Percentiles rank a stretch among this genome's conserved stretches.
phyloP scores from a whole-genome alignment of 768 basidiomycete species.

The Pisolithus microcarpus region DNA sequence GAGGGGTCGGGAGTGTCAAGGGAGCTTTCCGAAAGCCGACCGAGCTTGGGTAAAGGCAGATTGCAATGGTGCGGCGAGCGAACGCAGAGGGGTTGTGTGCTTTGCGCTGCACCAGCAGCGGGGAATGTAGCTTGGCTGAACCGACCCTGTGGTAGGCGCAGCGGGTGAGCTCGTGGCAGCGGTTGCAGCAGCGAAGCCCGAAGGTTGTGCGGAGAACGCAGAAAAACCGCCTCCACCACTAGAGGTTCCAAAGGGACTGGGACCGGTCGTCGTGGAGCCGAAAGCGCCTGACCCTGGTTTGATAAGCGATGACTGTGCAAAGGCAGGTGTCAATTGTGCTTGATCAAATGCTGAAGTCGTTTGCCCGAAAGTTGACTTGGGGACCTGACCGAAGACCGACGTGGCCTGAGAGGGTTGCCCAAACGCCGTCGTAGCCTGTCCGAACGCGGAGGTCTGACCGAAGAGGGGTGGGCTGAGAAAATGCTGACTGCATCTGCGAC shows the following conservation, averaged over 20 bases:
- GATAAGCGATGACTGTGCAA: slow-evolving; percentile 37
- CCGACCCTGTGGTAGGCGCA: slow-evolving; percentile 1
- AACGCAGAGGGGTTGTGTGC: slow-evolving; percentile 13
- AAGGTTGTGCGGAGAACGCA: slow-evolving; percentile 42
- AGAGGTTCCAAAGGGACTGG: slow-evolving; percentile 26
- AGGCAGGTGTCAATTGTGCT: slow-evolving; percentile 25
- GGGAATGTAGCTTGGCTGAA: slow-evolving; percentile 19
- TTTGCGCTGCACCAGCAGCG: background rate
- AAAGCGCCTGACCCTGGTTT: slow-evolving; percentile 50
- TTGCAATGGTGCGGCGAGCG: slow-evolving; percentile 5
- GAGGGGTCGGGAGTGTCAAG: slow-evolving; percentile 13
- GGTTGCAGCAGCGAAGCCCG: slow-evolving; percentile 30
- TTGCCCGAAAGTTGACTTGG: slow-evolving; percentile 25
- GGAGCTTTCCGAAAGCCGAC: slow-evolving; percentile 15
- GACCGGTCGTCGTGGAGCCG: slow-evolving; percentile 31
- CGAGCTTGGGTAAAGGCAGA: slow-evolving; percentile 23
- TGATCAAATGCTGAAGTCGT: slow-evolving; percentile 29
- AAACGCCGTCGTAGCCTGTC: slow-evolving; percentile 27
- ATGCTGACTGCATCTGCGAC: slow-evolving; percentile 27
- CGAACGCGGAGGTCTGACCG: slow-evolving; percentile 21
- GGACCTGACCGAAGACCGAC: slow-evolving; percentile 28
- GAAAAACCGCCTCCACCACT: slow-evolving; percentile 39
- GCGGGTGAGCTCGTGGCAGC: background rate
- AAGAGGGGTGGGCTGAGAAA: slow-evolving; percentile 20
- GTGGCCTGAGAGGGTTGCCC: slow-evolving; percentile 22